Evolutionary conservation across 331 rosid species (phyloP), one percentile per base, ranked within the genome.

Genomic region (Pyrus hybrid): DNA sequence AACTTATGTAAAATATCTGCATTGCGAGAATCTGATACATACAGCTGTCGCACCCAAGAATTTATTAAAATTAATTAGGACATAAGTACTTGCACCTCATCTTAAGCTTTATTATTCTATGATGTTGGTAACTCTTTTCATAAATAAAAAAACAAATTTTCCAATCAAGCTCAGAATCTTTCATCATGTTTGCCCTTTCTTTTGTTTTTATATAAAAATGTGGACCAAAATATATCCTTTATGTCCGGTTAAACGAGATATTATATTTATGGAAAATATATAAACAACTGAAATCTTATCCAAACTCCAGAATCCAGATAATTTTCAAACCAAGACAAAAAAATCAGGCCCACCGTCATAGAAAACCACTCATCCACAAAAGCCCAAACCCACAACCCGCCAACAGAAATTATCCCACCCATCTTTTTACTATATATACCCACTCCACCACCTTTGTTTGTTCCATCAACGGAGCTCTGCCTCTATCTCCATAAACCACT

Each of bases 311-410:
- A 30, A 69, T 14, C 54, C 33, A 18, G 73, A 64, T 2, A 65
- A 49, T 56, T 47, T 45, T 41, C 13, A 23, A 74, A 77, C 22
- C 25, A n/a, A 37, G 13, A 37, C 45, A 37, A 37, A 37, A 3
- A 22, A 8, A 14, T 11, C 14, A 6, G 58, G 77, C 77, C 32
- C 70, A 20, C 62, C 2, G 49, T 28, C 47, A 28, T 47, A 3
- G 30, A 74, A 43, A 73, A 68, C 70, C n/a, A 57, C 3, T 4
- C 29, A 3, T 37, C 56, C 26, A 12, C 7, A 8, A 58, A 63
- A 65, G 17, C 74, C 73, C 66, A 76, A 79, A 73, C 74, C 79
- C 71, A 32, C 56, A 72, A 71, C 75, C 85, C 81, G 86, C 91
- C 88, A 67, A 84, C 82, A 75, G 89, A 1, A 25, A 18, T 37